Evolutionary conservation across 140 eudicot species (phyloP), one percentile per base, ranked within the genome.

Genomic region (Anethum foeniculum): DNA sequence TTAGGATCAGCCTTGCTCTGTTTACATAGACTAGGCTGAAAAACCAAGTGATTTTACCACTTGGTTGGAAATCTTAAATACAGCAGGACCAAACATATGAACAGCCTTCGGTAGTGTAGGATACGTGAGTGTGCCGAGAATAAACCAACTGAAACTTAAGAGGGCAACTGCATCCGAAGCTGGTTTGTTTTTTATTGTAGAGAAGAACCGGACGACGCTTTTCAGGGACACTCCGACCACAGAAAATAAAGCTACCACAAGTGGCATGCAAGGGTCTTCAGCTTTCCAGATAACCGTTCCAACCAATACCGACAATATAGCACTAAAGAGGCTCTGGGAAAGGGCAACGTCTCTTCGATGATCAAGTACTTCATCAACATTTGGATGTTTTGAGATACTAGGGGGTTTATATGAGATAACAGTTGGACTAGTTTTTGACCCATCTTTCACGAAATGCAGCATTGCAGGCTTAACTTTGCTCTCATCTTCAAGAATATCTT

Each of bases 81-180:
- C 65, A 15, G 85, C 49, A 1, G 90, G 92, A 27, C 83, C 85
- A 2, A 87, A 60, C 23, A 86, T 77, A 46, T 77, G 85, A 21
- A 93, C 89, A 41, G 89, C 75, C 78, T 64, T 79, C 0, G 98
- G 98, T 23, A 91, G 78, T 4, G 89, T 85, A 9, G 97, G 98
- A 69, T 82, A 91, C 0, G 91, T 52, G 43, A 91, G 87, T 12
- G 90, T 85, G 56, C 98, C 97, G 1, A 93, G 97, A 28, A 93
- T 84, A 75, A 93, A 93, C 92, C 98, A 93, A 69, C 90, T 93
- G 81, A 93, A 82, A 87, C 97, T 88, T 78, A 90, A 87, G 58
- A 93, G 97, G 2, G 90, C 91, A 11, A 91, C 88, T 7, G 90
- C 92, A 71, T 90, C 98, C 7, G 85, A 81, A 3, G 92, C 91